phyloP scores from a whole-genome alignment of 805 yeast species.

The Ogataea ganodermae region DNA sequence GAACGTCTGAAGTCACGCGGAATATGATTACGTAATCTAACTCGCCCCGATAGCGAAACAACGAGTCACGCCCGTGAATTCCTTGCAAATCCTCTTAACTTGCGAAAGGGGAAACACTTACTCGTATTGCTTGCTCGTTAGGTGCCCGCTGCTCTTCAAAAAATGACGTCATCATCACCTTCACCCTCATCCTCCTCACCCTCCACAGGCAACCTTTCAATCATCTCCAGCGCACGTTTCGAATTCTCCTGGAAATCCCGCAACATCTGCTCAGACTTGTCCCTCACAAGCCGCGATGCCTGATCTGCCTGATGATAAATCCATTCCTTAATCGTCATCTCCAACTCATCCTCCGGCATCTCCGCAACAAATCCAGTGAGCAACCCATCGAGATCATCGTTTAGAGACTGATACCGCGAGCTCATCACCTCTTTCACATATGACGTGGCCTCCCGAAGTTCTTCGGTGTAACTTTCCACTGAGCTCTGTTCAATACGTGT shows the following conservation, averaged over 20 bases:
- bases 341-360: constrained; percentile 69
- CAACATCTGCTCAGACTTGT: constrained; percentile 50
- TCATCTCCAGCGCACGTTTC: constrained; percentile 46
- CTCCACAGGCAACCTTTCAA: constrained; percentile 40
- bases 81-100: too few relatives aligned
- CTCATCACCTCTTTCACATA: constrained; percentile 30
- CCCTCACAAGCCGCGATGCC: constrained; percentile 50
- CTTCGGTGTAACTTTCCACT: constrained; percentile 30
- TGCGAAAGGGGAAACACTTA: too few relatives aligned
- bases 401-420: constrained; percentile 41
- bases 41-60: too few relatives aligned
- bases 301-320: constrained; percentile 53
- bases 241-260: constrained; percentile 50
- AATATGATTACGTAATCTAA: too few relatives aligned
- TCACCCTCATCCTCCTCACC: constrained; percentile 14
- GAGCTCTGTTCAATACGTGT: constrained; percentile 31
- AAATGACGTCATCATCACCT: constrained; percentile 15
- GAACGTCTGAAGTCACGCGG: too few relatives aligned
- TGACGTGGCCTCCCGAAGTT: constrained; percentile 35
- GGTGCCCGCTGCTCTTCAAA: constrained; percentile 4
- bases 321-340: constrained; percentile 76
- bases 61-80: too few relatives aligned
- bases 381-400: constrained; percentile 67
- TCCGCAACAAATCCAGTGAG: constrained; percentile 63
- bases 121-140: too few relatives aligned